phyloP scores from a whole-genome alignment of 2,329 filamentous ascomycete genomes.

The Microcyclospora pomicola region DNA sequence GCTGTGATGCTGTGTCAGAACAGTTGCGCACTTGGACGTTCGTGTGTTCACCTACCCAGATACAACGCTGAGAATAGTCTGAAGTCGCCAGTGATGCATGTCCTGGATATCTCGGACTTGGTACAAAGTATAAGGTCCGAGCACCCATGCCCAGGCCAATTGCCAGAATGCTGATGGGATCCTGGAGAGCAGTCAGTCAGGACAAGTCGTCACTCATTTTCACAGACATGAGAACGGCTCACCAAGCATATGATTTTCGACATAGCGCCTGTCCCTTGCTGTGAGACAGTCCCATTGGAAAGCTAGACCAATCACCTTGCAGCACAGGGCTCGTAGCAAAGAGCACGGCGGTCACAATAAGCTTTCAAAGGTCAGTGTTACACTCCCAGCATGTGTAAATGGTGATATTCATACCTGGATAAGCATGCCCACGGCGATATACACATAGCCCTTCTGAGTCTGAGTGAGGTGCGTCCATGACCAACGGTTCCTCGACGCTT shows the following conservation, averaged over 20 bases:
- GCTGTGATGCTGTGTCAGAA: conserved; percentile 21
- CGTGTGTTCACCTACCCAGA: conserved; percentile 18
- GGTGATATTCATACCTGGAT: conserved; percentile 36
- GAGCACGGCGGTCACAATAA: conserved; percentile 12
- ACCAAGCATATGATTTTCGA: conserved; percentile 39
- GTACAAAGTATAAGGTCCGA: conserved; percentile 49
- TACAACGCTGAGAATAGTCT: conserved; percentile 42
- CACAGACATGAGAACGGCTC: neutral
- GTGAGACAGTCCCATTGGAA: conserved; percentile 8
- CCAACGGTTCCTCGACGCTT: neutral
- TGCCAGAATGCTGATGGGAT: conserved; percentile 53
- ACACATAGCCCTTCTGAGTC: conserved; percentile 35
- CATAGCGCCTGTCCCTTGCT: conserved; percentile 13
- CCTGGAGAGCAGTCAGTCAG: conserved; percentile 23
- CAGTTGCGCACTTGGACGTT: neutral
- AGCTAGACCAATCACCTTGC: conserved; percentile 14
- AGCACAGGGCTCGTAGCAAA: conserved; percentile 8
- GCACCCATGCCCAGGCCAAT: conserved; percentile 48
- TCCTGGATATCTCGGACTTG: conserved; percentile 47
- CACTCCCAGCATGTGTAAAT: neutral
- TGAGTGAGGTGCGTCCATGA: conserved; percentile 26
- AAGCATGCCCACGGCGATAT: conserved; percentile 41
- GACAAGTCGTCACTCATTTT: conserved; percentile 14
- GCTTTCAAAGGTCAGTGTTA: conserved; percentile 3
- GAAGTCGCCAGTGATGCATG: conserved; percentile 51